A percentile compares a stretch with the other conserved stretches of the same genome.
phyloP scores from a whole-genome alignment of 257 asterid species.

The Solanum bukasovii region DNA sequence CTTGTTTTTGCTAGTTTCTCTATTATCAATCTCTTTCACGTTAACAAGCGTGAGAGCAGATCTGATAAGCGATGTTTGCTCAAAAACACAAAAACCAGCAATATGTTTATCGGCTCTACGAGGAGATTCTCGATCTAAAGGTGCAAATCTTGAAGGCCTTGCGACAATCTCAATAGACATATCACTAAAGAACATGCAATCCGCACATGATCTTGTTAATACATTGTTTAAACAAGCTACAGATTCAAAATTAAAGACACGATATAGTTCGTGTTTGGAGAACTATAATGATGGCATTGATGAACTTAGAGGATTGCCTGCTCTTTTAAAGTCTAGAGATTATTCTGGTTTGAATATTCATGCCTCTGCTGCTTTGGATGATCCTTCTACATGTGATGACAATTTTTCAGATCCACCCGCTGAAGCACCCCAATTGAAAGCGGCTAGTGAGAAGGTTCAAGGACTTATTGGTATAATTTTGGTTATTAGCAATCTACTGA shows the following conservation, averaged over 20 bases:
- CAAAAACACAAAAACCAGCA: neutral
- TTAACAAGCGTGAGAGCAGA: constrained; percentile 8
- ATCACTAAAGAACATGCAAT: neutral
- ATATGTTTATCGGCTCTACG: constrained; percentile 2
- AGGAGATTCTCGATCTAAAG: constrained; percentile 8
- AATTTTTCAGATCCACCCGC: neutral
- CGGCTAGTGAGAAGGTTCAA: neutral
- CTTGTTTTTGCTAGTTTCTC: neutral
- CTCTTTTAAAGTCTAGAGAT: neutral
- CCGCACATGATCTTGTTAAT: neutral
- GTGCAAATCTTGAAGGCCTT: constrained; percentile 4
- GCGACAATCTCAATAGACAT: constrained; percentile 3
- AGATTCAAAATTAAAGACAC: neutral
- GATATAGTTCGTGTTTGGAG: constrained; percentile 14
- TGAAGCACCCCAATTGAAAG: neutral
- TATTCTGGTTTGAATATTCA: neutral
- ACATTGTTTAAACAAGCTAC: neutral
- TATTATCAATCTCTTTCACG: neutral
- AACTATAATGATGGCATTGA: neutral
- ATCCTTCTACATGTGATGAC: neutral
- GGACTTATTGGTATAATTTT: neutral
- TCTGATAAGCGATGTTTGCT: constrained; percentile 18
- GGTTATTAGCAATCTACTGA: neutral
- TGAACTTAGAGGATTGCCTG: neutral
- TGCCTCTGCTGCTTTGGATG: neutral